Conservation (phyloP, 208 protist genomes). For the Endotrypanum monterogeii region DNA sequence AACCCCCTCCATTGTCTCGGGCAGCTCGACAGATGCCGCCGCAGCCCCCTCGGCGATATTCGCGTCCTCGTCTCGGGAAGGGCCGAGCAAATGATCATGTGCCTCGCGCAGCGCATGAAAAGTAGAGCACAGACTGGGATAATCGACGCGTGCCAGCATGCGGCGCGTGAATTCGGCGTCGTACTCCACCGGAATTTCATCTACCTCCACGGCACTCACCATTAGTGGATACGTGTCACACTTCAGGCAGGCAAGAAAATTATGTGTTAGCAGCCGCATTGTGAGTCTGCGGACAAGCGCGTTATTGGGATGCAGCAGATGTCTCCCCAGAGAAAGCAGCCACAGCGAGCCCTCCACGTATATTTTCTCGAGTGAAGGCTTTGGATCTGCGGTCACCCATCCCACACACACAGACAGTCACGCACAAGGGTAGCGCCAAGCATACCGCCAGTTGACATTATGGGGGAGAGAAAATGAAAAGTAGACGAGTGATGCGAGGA, state of each 20-base stretch:
- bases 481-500: too few species aligned
- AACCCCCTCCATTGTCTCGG: conserved; percentile 58
- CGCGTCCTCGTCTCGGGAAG: conserved; percentile 8
- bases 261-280: conserved; percentile 90
- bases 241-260: conserved; percentile 85
- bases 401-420: neutral
- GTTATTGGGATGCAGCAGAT: neutral
- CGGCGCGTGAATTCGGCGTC: conserved; percentile 79
- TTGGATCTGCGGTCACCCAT: neutral
- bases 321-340: neutral
- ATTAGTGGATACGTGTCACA: conserved; percentile 77
- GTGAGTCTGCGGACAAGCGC: neutral
- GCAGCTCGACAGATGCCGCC: conserved; percentile 23
- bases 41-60: neutral
- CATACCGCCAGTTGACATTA: neutral
- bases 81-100: conserved; percentile 27
- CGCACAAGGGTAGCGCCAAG: neutral
- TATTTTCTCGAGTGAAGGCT: neutral
- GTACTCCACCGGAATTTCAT: conserved; percentile 61
- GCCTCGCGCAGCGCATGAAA: conserved; percentile 44
- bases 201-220: conserved; percentile 50
- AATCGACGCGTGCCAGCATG: conserved; percentile 88
- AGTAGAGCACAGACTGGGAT: conserved; percentile 57
- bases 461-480: neutral
- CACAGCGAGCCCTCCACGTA: neutral